A percentile compares a stretch with the other conserved stretches of the same genome.
These are phyloP conservation scores for Trichoderma guizhouense DNA, from an alignment of 2,329 filamentous ascomycete species.

Conservation along the genomic window DNA sequence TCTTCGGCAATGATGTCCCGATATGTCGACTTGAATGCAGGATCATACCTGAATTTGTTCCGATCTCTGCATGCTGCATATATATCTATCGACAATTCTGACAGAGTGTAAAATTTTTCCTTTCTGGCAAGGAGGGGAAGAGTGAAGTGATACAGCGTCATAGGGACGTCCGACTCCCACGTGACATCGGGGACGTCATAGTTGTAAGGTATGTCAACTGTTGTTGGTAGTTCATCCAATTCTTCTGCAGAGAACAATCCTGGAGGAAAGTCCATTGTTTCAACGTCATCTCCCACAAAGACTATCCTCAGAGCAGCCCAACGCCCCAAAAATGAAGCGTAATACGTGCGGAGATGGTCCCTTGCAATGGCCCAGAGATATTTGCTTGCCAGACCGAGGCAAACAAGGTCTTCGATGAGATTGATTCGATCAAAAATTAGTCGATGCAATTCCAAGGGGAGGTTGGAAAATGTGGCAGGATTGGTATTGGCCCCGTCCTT, in stretches of 20 bases:
- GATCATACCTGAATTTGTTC: neutral
- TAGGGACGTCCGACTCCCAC: neutral
- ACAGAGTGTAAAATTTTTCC: neutral
- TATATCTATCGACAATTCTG: neutral
- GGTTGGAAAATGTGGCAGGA: neutral
- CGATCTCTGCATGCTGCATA: neutral
- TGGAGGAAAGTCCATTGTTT: conserved; percentile 2
- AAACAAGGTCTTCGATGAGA: neutral
- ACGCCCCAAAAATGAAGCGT: neutral
- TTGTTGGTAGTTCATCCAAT: neutral
- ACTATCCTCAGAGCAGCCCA: conserved; percentile 16
- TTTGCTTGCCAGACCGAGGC: neutral
- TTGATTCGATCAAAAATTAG: neutral
- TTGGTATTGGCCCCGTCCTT: neutral
- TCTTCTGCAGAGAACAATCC: conserved; percentile 14
- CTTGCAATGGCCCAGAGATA: neutral
- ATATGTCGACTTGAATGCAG: neutral
- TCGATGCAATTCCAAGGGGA: neutral
- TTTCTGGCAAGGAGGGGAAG: neutral
- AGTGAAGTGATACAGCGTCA: neutral
- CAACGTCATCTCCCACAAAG: conserved; percentile 11
- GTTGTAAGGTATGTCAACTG: neutral
- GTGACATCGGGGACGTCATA: neutral
- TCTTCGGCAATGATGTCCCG: neutral
- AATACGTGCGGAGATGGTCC: neutral